These are phyloP conservation scores for Ophiocordyceps polyrhachis-furcata DNA, from an alignment of 2,329 filamentous ascomycete genomes.

Conservation along the genomic window DNA sequence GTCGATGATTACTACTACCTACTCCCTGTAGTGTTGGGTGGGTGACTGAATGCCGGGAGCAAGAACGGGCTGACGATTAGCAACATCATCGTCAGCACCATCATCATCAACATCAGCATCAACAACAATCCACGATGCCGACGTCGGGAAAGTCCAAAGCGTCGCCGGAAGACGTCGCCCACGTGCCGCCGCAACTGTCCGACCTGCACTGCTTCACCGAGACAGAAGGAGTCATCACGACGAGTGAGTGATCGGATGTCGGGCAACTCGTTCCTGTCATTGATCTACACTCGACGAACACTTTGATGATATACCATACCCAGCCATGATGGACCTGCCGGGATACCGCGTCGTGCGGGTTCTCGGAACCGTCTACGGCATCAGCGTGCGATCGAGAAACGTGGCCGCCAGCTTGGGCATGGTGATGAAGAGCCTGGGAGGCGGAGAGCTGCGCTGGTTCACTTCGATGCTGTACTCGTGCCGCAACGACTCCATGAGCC, in stretches of 20 bases:
- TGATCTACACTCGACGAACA: no score
- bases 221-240: constrained; percentile 40
- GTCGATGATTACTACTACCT: not conserved
- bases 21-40: no score
- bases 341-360: constrained; percentile 39
- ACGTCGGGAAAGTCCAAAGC: constrained; percentile 2
- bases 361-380: constrained; percentile 38
- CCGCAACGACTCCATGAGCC: constrained; percentile 37
- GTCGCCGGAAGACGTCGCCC: constrained; percentile 11
- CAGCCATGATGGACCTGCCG: constrained; percentile 42
- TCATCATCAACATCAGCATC: not conserved
- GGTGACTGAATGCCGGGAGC: not conserved
- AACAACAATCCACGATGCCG: not conserved
- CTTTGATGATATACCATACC: no score
- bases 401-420: constrained; percentile 36
- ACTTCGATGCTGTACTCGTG: constrained; percentile 39
- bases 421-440: constrained; percentile 35
- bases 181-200: constrained; percentile 21
- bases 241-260: constrained; percentile 17
- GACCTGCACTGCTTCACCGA: constrained; percentile 41
- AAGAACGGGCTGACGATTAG: not conserved
- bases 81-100: not conserved
- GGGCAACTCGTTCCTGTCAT: no score
- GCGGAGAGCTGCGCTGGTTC: constrained; percentile 40
- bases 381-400: constrained; percentile 39